These are phyloP conservation scores for Allomyces arbusculus DNA, from an alignment of 192 early-diverging fungal species.

Conservation along the genomic window DNA sequence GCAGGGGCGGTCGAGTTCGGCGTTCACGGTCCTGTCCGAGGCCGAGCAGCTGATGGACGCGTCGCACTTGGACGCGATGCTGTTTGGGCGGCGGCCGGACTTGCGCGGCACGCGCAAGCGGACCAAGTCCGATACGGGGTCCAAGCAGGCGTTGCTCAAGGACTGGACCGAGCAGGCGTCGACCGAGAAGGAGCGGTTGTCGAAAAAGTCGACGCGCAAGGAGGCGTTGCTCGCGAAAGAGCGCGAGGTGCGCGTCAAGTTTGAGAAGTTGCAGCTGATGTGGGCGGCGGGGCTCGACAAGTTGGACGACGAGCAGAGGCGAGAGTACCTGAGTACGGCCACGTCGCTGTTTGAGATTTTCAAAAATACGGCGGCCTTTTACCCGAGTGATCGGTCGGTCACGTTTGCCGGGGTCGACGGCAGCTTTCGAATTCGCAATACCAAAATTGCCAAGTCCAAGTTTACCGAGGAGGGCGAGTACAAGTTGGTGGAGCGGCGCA, in stretches of 20 bases:
- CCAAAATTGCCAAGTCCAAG: background rate
- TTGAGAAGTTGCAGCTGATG: background rate
- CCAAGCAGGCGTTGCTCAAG: background rate
- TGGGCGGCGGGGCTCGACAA: background rate
- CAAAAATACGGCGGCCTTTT: background rate
- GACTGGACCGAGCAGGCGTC: background rate
- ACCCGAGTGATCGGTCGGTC: background rate
- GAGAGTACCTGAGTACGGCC: background rate
- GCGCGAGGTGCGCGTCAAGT: background rate
- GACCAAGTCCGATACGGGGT: background rate
- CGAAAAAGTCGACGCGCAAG: background rate
- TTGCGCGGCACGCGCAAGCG: background rate
- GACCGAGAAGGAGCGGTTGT: background rate
- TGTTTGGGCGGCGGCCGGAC: background rate
- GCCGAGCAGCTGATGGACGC: background rate
- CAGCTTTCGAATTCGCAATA: background rate
- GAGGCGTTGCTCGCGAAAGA: background rate
- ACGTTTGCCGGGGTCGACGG: background rate
- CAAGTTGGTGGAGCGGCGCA: background rate
- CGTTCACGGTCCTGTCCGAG: background rate
- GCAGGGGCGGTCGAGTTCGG: background rate
- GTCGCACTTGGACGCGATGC: background rate
- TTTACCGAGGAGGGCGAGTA: background rate
- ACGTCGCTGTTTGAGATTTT: background rate
- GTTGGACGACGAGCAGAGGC: background rate